Base-by-base conservation (phyloP, 805 yeast species). In the Suhomyces canberraensis region DNA sequence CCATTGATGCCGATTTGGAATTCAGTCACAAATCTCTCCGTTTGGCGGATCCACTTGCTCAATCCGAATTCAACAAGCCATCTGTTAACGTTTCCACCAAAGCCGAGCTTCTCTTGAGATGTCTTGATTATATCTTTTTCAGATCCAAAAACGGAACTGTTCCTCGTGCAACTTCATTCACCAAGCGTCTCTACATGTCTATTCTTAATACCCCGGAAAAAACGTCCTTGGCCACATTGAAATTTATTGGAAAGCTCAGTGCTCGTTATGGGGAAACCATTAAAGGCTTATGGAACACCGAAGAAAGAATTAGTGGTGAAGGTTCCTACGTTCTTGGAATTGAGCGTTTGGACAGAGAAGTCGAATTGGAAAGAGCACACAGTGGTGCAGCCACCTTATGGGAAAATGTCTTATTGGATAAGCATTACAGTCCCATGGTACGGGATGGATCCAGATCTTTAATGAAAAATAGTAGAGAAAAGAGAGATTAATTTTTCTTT, bases 381-480 rank as follows among this genome's bases (percentile, higher is more conserved):
- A 76, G 95, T 2, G 91, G 83, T 29, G 93, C 91, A 13, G 95
- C 97, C 1, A 83, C 89, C 0, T 62, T 91, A 24, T 93, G 96
- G 95, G 98, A 93, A 54, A 78, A 80, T 35, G 81, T 81, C 4
- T 60, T 91, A 27, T 65, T 93, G 39, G 83, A 81, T 39, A 77
- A 79, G 44, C 98, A 93, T 60, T 93, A 86, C 55, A 77, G 88
- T 42, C 95, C 95, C 2, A 62, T 75, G 39, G 86, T 90, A n/a
- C 73, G 80, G 16, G 82, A 81, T 49, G 90, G 88, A 11, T 51
- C 67, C n/a, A 46, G 73, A 31, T 56, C 64, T 8, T 59, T 68
- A 45, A 52, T 64, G 62, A 68, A 68, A 40, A 55, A 60, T 33
- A 64, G 70, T 40, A 65, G 55, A 44, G 50, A 39, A 31, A 39